A percentile compares a stretch with the other conserved stretches of the same genome.
These are phyloP conservation scores for Chlamydomonas eustigma DNA, from an alignment of 139 green algal species.

Conservation along the genomic window DNA sequence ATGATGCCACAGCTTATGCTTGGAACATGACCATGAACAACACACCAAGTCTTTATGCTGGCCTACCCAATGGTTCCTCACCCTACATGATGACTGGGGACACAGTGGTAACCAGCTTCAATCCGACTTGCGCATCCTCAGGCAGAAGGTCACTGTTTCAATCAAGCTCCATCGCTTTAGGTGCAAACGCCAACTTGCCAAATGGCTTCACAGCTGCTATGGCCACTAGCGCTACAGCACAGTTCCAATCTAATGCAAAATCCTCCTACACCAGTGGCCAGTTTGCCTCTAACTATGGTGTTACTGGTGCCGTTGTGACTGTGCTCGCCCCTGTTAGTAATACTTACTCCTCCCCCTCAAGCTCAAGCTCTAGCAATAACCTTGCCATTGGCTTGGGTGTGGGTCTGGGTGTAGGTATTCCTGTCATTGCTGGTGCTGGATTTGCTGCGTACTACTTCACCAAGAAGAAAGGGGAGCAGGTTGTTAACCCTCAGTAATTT, in stretches of 20 bases:
- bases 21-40: not conserved
- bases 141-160: not conserved
- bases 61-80: not conserved
- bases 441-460: not conserved
- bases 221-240: not conserved
- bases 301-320: not conserved
- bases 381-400: slow-evolving; percentile 11
- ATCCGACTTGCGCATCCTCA: not conserved
- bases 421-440: not conserved
- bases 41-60: not conserved
- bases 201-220: not conserved
- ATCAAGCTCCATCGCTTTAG: not conserved
- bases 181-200: not conserved
- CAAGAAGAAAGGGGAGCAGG: not conserved
- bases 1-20: not conserved
- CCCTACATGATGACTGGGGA: not conserved
- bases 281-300: slow-evolving; percentile 1
- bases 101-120: not conserved
- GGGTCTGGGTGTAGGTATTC: slow-evolving; percentile 9
- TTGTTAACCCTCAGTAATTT: not conserved
- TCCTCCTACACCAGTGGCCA: not conserved
- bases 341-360: not conserved
- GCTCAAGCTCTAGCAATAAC: not conserved
- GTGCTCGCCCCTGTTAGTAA: not conserved
- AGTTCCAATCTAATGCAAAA: not conserved